Conservation (phyloP, 2,329 filamentous ascomycete species). For the Sclerotinia borealis region DNA sequence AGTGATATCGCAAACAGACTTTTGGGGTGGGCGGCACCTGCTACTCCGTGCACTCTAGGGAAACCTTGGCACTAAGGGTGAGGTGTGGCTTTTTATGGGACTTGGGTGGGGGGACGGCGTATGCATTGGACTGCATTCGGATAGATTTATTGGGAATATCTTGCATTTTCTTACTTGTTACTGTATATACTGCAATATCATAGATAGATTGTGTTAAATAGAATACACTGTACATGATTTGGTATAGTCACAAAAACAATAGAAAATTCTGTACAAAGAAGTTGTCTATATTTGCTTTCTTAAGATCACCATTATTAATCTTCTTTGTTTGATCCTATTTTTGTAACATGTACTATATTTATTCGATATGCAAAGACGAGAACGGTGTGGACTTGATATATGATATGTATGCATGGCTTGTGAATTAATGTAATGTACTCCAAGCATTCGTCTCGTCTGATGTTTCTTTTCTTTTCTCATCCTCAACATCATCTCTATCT, state of each 20-base stretch:
- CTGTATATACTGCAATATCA: background rate
- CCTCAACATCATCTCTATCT: background rate
- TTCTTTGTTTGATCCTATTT: background rate
- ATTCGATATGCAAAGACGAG: background rate
- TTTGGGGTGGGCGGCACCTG: background rate
- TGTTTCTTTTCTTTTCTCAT: background rate
- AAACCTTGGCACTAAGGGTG: background rate
- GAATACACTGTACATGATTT: background rate
- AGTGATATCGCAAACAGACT: conserved; percentile 27
- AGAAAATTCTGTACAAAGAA: background rate
- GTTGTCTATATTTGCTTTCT: background rate
- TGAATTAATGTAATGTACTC: no score
- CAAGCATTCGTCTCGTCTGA: background rate
- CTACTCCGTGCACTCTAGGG: background rate
- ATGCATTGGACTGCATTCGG: no score
- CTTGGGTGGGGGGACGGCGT: background rate
- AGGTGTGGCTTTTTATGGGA: background rate
- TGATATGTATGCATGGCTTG: no score
- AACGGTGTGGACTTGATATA: no score
- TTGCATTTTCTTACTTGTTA: background rate
- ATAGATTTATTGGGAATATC: background rate
- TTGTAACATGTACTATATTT: background rate
- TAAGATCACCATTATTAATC: no score
- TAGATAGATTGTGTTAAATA: background rate
- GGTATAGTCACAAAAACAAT: background rate